Evolutionary conservation across 768 basidiomycete genomes (phyloP).

Genomic region (Suillus plorans): DNA sequence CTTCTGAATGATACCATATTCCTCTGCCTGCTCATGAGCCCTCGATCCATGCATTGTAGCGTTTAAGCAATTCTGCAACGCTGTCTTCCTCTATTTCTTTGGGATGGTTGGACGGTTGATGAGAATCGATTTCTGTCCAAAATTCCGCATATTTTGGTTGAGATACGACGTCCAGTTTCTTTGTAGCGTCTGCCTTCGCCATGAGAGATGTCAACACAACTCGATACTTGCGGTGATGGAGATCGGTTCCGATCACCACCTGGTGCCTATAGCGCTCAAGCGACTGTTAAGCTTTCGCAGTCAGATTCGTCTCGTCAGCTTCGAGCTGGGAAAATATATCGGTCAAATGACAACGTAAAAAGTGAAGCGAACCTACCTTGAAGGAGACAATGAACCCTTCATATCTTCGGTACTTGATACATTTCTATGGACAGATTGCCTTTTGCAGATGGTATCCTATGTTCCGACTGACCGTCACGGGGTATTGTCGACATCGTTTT

Average conservation of each 20-base stretch:
- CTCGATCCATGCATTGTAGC: constrained; percentile 73
- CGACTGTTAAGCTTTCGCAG: constrained; percentile 87
- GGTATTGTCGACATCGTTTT: neutral
- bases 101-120: constrained; percentile 30
- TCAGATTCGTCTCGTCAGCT: constrained; percentile 77
- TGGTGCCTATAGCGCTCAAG: constrained; percentile 96
- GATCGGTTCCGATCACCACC: constrained; percentile 93
- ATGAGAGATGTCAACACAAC: constrained; percentile 83
- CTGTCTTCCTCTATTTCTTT: constrained; percentile 97
- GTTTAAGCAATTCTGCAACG: constrained; percentile 65
- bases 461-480: constrained; percentile 76
- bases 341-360: neutral
- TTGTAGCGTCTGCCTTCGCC: constrained; percentile 13
- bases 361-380: constrained; percentile 58
- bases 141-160: constrained; percentile 44
- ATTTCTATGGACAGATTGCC: constrained; percentile 93
- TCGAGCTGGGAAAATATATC: constrained; percentile 65
- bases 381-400: constrained; percentile 95
- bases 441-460: constrained; percentile 97
- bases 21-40: neutral
- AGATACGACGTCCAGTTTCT: constrained; percentile 15
- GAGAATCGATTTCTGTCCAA: constrained; percentile 62
- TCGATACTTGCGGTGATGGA: constrained; percentile 87
- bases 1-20: too few species aligned
- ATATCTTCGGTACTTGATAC: constrained; percentile 97